A percentile compares a stretch with the other conserved stretches of the same genome.
These are phyloP conservation scores for Dryas drummondii DNA, from an alignment of 306 rosid genomes.

Conservation along the genomic window DNA sequence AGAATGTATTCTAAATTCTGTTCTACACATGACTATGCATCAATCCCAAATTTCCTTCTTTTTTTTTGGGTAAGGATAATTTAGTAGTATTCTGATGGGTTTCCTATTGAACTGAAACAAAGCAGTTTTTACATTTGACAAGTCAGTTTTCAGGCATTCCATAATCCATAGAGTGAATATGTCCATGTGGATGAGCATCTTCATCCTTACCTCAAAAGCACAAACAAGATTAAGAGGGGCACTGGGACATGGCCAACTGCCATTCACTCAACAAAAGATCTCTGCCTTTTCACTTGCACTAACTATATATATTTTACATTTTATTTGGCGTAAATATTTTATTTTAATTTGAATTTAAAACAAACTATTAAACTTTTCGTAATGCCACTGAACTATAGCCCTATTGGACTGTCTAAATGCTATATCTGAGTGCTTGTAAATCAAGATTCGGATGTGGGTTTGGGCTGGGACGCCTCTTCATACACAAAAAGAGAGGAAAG, in stretches of 20 bases:
- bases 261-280: not conserved
- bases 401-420: not conserved
- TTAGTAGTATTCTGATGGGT: slow-evolving; percentile 10
- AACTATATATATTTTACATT: not conserved
- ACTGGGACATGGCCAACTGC: not conserved
- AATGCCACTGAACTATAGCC: not conserved
- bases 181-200: slow-evolving; percentile 7
- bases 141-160: slow-evolving; percentile 9
- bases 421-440: too few species aligned
- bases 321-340: not conserved
- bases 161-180: not conserved
- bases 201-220: not conserved
- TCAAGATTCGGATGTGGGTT: too few species aligned
- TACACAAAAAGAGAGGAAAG: too few species aligned
- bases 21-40: not conserved
- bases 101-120: not conserved
- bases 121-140: not conserved
- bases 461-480: too few species aligned
- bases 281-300: not conserved
- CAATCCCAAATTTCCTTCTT: slow-evolving; percentile 7
- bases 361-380: not conserved
- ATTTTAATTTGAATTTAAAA: not conserved
- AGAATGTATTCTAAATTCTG: slow-evolving; percentile 20
- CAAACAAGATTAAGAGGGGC: not conserved
- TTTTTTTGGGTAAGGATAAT: not conserved